Percentiles rank a stretch among this genome's conserved stretches.
Conservation (phyloP, 768 basidiomycete species). For the Boletus patriciae region DNA sequence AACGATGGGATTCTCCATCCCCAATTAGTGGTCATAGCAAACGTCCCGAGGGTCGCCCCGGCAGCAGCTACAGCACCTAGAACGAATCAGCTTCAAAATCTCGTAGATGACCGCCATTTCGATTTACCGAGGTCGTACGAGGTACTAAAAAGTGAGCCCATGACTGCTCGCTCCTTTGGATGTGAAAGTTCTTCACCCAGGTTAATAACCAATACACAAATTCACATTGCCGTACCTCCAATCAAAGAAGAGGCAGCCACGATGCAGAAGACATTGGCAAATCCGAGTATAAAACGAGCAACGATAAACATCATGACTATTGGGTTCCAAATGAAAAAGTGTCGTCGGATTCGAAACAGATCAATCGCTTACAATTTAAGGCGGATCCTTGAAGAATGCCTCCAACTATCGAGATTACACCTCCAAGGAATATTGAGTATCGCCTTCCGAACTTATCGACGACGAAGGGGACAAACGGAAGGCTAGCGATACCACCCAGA, state of each 20-base stretch:
- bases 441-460: constrained; percentile 16
- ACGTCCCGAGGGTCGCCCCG: constrained; percentile 60
- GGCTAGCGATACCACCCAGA: constrained; percentile 53
- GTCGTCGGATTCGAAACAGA: not conserved
- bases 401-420: constrained; percentile 1
- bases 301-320: constrained; percentile 9
- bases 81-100: not conserved
- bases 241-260: constrained; percentile 24
- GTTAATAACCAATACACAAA: not conserved
- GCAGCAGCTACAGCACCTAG: constrained; percentile 39
- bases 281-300: constrained; percentile 21
- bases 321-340: not conserved
- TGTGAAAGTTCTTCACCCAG: constrained; percentile 12
- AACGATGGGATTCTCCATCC: constrained; percentile 65
- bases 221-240: constrained; percentile 13
- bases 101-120: not conserved
- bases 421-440: constrained; percentile 13
- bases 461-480: constrained; percentile 39
- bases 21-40: constrained; percentile 56
- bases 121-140: constrained; percentile 3
- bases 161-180: constrained; percentile 16
- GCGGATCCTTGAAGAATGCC: constrained; percentile 4
- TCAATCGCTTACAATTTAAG: not conserved
- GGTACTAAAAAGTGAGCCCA: not conserved
- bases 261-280: constrained; percentile 12